Percentiles rank a stretch among this genome's conserved stretches.
Conservation (phyloP, 495 filamentous ascomycete genomes). For the Tricharina praecox region DNA sequence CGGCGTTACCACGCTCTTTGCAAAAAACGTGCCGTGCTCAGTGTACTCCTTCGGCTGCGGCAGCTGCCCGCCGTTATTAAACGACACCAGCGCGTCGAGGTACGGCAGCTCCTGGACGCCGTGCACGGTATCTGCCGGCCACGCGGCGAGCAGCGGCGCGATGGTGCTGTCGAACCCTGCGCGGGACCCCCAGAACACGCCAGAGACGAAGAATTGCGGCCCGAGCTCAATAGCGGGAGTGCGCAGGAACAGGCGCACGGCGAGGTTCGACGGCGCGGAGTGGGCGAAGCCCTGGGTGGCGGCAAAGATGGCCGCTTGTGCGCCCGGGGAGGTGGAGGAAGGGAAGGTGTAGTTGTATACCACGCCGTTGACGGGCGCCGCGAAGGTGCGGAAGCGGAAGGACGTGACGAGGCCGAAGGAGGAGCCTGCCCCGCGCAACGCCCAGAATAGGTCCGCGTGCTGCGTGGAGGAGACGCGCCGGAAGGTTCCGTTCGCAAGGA, state of each 20-base stretch:
- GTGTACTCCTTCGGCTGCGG: conserved; percentile 6
- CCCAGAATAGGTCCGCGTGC: conserved; percentile 38
- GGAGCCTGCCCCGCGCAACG: conserved; percentile 42
- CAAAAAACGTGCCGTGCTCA: conserved; percentile 14
- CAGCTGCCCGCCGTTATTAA: conserved; percentile 8
- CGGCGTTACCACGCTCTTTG: conserved; percentile 18
- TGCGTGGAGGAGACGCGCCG: conserved; percentile 29
- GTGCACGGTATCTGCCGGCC: conserved; percentile 8
- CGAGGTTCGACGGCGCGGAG: conserved; percentile 12
- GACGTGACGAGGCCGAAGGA: conserved; percentile 48
- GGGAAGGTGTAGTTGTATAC: conserved; percentile 16
- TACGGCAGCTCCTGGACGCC: conserved; percentile 8
- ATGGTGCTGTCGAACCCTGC: conserved; percentile 14
- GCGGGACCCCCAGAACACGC: conserved; percentile 19
- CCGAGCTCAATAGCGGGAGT: background rate
- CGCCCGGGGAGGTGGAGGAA: background rate
- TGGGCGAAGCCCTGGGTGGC: conserved; percentile 12
- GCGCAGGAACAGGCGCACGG: conserved; percentile 5
- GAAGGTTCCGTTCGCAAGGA: conserved; percentile 42
- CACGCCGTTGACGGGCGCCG: conserved; percentile 33
- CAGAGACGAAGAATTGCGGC: conserved; percentile 10
- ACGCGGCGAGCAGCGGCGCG: conserved; percentile 17
- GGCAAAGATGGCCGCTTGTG: conserved; percentile 13
- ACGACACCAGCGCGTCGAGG: conserved; percentile 13
- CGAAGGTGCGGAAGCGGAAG: conserved; percentile 43